Evolutionary conservation across 2,329 filamentous ascomycete genomes (phyloP).

Genomic region (Ophiostoma quercus): DNA sequence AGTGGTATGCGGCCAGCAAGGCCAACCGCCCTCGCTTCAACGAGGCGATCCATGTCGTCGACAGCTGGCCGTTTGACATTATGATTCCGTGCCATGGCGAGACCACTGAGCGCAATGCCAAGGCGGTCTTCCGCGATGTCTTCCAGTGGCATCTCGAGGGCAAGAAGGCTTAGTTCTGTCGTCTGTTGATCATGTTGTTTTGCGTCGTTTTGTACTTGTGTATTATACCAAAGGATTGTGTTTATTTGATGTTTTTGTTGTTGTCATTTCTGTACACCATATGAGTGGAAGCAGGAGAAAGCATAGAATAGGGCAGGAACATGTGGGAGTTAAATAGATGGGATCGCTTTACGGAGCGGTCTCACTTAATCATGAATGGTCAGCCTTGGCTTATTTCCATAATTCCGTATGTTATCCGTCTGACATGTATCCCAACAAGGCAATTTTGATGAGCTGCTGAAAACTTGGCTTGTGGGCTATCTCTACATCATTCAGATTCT

Average conservation of each 20-base stretch:
- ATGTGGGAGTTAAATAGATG: background rate
- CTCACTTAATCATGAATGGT: background rate
- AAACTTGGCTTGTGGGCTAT: background rate
- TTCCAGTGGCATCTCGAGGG: conserved; percentile 70
- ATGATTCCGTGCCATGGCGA: conserved; percentile 94
- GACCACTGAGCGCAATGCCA: conserved; percentile 67
- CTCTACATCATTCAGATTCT: no score
- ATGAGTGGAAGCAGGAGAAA: background rate
- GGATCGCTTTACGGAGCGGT: background rate
- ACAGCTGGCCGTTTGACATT: conserved; percentile 75
- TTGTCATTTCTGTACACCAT: background rate
- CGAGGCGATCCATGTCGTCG: conserved; percentile 62
- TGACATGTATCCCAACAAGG: background rate
- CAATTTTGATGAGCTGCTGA: background rate
- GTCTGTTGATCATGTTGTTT: background rate
- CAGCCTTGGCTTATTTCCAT: background rate
- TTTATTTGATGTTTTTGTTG: background rate
- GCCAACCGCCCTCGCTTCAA: conserved; percentile 64
- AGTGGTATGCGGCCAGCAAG: conserved; percentile 66
- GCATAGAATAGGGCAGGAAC: background rate
- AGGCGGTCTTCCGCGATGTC: conserved; percentile 69
- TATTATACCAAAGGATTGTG: background rate
- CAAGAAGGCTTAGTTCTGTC: background rate
- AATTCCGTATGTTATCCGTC: background rate
- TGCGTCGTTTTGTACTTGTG: background rate